Conservation (phyloP, 1,139 yeast genomes). For the Suhomyces ambrosiae region DNA sequence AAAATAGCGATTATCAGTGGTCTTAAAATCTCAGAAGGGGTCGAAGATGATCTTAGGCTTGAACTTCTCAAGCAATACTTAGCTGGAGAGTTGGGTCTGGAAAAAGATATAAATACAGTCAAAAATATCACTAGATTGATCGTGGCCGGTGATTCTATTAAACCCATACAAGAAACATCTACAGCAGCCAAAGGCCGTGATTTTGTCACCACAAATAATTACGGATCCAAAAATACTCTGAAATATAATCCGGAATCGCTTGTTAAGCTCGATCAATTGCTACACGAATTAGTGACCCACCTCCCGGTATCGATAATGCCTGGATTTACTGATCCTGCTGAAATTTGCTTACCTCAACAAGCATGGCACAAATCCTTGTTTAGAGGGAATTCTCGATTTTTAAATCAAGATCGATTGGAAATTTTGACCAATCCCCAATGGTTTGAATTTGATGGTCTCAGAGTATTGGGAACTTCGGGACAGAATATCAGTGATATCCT, state of each 20-base stretch:
- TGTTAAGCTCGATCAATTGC: constrained; percentile 53
- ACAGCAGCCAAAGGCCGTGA: constrained; percentile 29
- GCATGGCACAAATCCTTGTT: constrained; percentile 79
- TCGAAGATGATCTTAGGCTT: constrained; percentile 44
- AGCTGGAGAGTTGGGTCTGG: constrained; percentile 63
- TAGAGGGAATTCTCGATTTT: constrained; percentile 44
- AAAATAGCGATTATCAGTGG: constrained; percentile 76
- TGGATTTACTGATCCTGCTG: constrained; percentile 83
- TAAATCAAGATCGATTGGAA: constrained; percentile 43
- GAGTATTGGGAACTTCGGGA: constrained; percentile 76
- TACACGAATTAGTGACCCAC: constrained; percentile 58
- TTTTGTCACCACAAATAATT: constrained; percentile 44
- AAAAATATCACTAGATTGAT: constrained; percentile 55
- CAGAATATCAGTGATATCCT: constrained; percentile 79
- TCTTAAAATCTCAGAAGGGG: constrained; percentile 51
- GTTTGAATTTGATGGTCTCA: constrained; percentile 52
- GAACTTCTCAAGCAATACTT: constrained; percentile 73
- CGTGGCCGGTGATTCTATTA: constrained; percentile 78
- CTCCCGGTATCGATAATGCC: constrained; percentile 81
- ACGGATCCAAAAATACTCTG: constrained; percentile 55
- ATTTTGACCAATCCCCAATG: constrained; percentile 77
- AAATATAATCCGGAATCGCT: constrained; percentile 49
- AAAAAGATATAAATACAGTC: constrained; percentile 26
- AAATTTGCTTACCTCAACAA: constrained; percentile 84
- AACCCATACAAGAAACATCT: constrained; percentile 27